Conservation (phyloP, 2,329 filamentous ascomycete genomes). For the Leptoxyphium fumago region DNA sequence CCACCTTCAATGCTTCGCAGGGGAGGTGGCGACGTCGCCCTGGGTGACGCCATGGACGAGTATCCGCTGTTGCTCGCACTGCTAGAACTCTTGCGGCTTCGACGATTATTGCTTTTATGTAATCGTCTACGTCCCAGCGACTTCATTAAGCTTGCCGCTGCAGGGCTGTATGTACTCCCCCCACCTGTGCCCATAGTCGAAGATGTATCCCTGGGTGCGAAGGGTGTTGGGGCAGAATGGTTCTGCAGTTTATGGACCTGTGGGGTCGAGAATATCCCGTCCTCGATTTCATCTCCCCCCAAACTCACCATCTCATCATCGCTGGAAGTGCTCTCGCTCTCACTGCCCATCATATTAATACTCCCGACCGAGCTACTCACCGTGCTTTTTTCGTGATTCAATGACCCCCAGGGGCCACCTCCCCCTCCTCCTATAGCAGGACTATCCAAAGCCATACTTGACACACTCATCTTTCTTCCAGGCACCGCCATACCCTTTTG, state of each 20-base stretch:
- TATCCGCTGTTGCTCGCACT: constrained; percentile 48
- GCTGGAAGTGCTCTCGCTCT: constrained; percentile 58
- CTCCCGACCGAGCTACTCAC: constrained; percentile 74
- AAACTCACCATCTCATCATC: constrained; percentile 41
- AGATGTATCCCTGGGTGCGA: constrained; percentile 15
- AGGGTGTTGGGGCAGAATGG: constrained; percentile 32
- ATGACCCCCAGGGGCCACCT: constrained; percentile 8
- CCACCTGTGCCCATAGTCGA: constrained; percentile 33
- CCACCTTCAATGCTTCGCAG: constrained; percentile 39
- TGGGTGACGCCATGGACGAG: constrained; percentile 52
- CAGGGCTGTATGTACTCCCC: constrained; percentile 46
- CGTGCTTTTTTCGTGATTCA: constrained; percentile 47
- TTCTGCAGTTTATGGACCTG: constrained; percentile 49
- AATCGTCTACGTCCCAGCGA: constrained; percentile 56
- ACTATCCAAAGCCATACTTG: constrained; percentile 41
- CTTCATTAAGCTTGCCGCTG: constrained; percentile 63
- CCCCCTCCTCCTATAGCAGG: constrained; percentile 39
- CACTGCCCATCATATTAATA: constrained; percentile 63
- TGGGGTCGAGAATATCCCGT: constrained; percentile 70
- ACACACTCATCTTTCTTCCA: constrained; percentile 31
- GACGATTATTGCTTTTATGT: constrained; percentile 32
- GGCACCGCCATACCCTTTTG: constrained; percentile 51
- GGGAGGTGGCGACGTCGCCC: constrained; percentile 64
- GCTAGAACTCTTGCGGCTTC: constrained; percentile 51
- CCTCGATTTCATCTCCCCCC: constrained; percentile 37